A percentile compares a stretch with the other conserved stretches of the same genome.
Conservation (phyloP, 257 asterid species). For the Solanum verrucosum region DNA sequence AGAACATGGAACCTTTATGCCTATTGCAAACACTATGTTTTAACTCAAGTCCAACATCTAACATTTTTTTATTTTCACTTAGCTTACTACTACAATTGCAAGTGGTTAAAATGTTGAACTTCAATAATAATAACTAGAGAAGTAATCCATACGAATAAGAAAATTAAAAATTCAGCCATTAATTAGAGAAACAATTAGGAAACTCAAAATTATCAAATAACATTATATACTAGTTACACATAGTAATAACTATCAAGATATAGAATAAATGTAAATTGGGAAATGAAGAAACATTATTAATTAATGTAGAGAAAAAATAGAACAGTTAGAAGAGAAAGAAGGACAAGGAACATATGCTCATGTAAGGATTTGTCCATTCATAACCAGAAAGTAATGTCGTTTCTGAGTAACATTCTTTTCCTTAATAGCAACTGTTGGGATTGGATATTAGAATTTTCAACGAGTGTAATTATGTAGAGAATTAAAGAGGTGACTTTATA, state of each 20-base stretch:
- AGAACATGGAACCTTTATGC: not conserved
- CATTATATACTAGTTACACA: not conserved
- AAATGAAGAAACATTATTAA: not conserved
- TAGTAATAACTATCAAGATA: not conserved
- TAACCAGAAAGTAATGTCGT: no score
- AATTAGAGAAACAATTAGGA: not conserved
- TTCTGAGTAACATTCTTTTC: not conserved
- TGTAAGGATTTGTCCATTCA: not conserved
- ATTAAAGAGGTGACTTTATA: not conserved
- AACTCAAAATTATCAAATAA: not conserved
- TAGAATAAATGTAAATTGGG: not conserved
- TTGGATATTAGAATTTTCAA: not conserved
- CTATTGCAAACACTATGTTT: not conserved
- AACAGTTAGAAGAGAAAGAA: not conserved
- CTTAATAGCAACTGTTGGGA: not conserved
- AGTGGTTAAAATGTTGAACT: not conserved
- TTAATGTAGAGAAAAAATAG: not conserved
- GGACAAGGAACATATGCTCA: not conserved
- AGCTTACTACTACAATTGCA: not conserved
- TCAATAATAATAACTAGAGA: not conserved
- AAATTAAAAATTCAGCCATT: not conserved
- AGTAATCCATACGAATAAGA: not conserved
- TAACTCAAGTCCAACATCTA: not conserved
- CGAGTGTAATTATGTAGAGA: not conserved
- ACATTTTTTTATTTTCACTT: not conserved